Evolutionary conservation across 495 filamentous ascomycete species (phyloP), one percentile per base, ranked within the genome.

Genomic region (Trichoderma gamsii): DNA sequence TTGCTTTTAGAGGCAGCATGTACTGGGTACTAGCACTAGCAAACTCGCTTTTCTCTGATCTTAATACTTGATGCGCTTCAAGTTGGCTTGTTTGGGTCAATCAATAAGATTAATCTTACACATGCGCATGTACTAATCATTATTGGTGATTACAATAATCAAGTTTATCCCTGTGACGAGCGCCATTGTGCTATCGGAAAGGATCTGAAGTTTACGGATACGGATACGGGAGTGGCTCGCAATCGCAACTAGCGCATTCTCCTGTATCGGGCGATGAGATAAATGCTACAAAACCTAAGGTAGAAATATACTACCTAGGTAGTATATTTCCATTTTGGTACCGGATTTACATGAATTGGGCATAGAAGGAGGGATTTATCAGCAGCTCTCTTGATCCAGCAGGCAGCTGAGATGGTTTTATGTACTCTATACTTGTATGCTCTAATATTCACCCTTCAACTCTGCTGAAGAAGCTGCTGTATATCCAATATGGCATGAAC

Each of bases 161-260:
- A 38, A 5, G 0, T 3, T 38, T 38, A 38, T 38, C 8, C 35
- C 35, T 38, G 35, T 7, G 35, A 38, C 8, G 8, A 56, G 4
- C 51, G 3, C 5, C 21, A 25, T 25, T 15, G n/a, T 61, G 7
- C 0, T 12, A 32, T 61, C 56, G 61, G 68, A 38, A 38, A 32
- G 61, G 25, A 25, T 41, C 8, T 25, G 35, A 23, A 61, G 43
- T 61, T 61, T 61, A 27, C 63, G 35, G 52, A 68, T 41, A 71
- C 64, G 71, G 59, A 66, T 69, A 72, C 70, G 66, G 66, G 68
- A 72, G 68, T 67, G 11, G 56, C 25, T 61, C 56, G 56, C 25
- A 32, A 35, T 18, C n/a, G 9, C 49, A 9, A 32, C 7, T n/a
- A n/a, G 52, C 56, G 56, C 29, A 61, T 29, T 32, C 52, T 27